These are phyloP conservation scores for Podospora conica DNA, from an alignment of 495 filamentous ascomycete genomes.

Conservation along the genomic window DNA sequence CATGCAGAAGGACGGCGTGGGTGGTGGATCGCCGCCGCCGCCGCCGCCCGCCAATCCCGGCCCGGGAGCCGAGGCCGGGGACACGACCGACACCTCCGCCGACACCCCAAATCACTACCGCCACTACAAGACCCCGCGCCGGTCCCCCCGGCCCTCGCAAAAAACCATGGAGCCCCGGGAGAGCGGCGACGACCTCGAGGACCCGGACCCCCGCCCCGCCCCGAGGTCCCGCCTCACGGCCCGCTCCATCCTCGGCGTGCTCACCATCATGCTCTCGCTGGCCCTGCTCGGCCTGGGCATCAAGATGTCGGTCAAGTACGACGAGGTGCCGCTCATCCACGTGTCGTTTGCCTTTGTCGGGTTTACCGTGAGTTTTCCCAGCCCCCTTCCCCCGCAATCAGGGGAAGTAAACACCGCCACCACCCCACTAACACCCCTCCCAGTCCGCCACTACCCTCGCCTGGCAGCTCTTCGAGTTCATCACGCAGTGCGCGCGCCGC, in stretches of 20 bases:
- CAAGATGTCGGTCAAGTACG: slow-evolving; percentile 18
- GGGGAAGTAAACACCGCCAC: too few species aligned
- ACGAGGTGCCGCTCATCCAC: slow-evolving; percentile 15
- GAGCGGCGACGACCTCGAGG: background rate
- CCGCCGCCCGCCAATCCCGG: background rate
- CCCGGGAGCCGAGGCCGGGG: background rate
- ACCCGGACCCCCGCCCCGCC: background rate
- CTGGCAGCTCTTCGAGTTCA: slow-evolving; percentile 17
- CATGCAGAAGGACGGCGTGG: background rate
- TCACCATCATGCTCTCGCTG: slow-evolving; percentile 14
- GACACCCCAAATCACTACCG: background rate
- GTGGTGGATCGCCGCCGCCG: background rate
- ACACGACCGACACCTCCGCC: background rate
- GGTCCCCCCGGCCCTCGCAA: background rate
- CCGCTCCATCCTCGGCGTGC: slow-evolving; percentile 7
- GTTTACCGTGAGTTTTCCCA: slow-evolving; percentile 13
- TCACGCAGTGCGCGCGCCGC: slow-evolving; percentile 11
- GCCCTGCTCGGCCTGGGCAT: slow-evolving; percentile 16
- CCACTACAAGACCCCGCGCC: too few species aligned
- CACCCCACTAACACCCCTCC: background rate
- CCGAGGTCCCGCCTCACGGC: slow-evolving; percentile 4
- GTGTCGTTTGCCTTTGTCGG: slow-evolving; percentile 20
- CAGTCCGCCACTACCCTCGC: slow-evolving; percentile 15
- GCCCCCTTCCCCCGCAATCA: background rate
- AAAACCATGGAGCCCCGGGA: background rate